phyloP scores from a whole-genome alignment of 331 rosid species.

The Pyrus hybrid region DNA sequence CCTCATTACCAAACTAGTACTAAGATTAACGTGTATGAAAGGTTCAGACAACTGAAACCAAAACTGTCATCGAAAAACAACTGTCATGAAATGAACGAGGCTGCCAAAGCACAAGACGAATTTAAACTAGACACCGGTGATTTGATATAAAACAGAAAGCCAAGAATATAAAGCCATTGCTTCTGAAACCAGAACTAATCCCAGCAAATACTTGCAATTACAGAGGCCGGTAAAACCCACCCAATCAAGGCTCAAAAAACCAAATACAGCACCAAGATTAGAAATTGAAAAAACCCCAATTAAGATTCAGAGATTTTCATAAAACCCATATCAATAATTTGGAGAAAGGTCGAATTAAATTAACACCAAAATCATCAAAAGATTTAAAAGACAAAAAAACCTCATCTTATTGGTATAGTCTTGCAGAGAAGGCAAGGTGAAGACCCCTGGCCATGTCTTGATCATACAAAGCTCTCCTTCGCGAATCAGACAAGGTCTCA shows the following conservation, averaged over 20 bases:
- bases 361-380: background rate
- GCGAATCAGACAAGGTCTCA: slow-evolving; percentile 72
- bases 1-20: too few relatives aligned
- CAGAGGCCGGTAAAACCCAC: background rate
- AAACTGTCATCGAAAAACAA: background rate
- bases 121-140: background rate
- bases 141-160: background rate
- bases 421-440: slow-evolving; percentile 52
- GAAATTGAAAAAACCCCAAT: background rate
- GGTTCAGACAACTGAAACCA: background rate
- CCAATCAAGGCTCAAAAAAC: background rate
- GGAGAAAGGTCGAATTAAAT: background rate
- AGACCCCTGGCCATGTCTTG: slow-evolving; percentile 56
- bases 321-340: background rate
- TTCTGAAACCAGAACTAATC: background rate
- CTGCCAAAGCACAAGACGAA: background rate
- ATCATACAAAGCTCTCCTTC: slow-evolving; percentile 58
- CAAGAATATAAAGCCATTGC: background rate
- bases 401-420: slow-evolving; percentile 26
- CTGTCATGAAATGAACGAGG: background rate
- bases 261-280: background rate
- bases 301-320: background rate
- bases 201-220: background rate
- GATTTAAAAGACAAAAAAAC: background rate
- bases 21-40: background rate